Percentiles rank a stretch among this genome's conserved stretches.
Evolutionary conservation across 495 filamentous ascomycete genomes (phyloP).

Genomic region (Hypoxylon cercidicola): DNA sequence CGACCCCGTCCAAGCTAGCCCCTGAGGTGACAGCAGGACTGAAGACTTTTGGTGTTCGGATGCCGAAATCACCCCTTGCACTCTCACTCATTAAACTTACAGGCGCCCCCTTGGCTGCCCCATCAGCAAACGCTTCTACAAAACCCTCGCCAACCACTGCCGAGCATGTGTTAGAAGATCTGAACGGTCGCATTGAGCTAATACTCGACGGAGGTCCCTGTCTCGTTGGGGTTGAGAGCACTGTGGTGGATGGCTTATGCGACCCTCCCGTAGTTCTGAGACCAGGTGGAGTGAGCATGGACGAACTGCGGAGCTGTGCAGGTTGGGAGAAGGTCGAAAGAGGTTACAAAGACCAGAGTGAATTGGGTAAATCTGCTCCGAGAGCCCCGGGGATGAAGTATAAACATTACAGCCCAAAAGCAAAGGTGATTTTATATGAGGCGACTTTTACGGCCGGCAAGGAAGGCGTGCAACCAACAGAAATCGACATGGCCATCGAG

Average conservation of each 20-base stretch:
- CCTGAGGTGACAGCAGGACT: slow-evolving; percentile 88
- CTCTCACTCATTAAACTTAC: slow-evolving; percentile 82
- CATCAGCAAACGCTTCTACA: slow-evolving; percentile 93
- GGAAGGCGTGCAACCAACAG: slow-evolving; percentile 28
- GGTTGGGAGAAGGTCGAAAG: slow-evolving; percentile 84
- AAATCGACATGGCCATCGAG: slow-evolving; percentile 31
- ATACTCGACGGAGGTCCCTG: slow-evolving; percentile 92
- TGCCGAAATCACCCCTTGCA: slow-evolving; percentile 86
- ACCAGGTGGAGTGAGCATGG: slow-evolving; percentile 91
- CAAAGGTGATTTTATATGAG: slow-evolving; percentile 86
- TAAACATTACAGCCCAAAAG: slow-evolving; percentile 94
- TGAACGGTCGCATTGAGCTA: slow-evolving; percentile 83
- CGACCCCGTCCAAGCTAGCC: slow-evolving; percentile 73
- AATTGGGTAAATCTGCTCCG: slow-evolving; percentile 67
- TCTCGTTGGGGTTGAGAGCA: slow-evolving; percentile 91
- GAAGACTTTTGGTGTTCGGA: slow-evolving; percentile 86
- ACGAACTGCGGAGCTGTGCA: slow-evolving; percentile 74
- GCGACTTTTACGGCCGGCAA: slow-evolving; percentile 34
- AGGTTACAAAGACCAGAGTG: slow-evolving; percentile 76
- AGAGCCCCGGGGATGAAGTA: slow-evolving; percentile 99
- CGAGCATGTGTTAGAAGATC: slow-evolving; percentile 85
- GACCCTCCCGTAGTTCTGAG: slow-evolving; percentile 82
- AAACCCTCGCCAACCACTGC: slow-evolving; percentile 91
- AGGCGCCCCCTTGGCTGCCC: slow-evolving; percentile 86
- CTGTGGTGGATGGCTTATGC: slow-evolving; percentile 91